Conservation (phyloP, 2,329 filamentous ascomycete genomes). For the Gremmenia infestans region DNA sequence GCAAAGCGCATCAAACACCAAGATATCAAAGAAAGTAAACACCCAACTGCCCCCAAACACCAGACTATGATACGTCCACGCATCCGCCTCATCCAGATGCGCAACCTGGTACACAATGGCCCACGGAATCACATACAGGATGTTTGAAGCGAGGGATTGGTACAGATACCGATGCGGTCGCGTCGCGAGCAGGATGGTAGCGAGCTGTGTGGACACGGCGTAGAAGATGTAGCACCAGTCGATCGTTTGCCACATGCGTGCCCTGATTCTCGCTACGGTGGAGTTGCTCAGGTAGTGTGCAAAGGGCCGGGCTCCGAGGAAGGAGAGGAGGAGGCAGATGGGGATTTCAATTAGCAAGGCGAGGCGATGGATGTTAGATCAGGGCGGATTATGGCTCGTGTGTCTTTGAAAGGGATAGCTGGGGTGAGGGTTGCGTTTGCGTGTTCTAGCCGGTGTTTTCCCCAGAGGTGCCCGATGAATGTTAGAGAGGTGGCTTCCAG, state of each 20-base stretch:
- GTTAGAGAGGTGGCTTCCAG: conserved; percentile 60
- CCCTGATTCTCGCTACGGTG: conserved; percentile 54
- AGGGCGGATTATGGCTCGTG: conserved; percentile 42
- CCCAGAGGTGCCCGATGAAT: conserved; percentile 66
- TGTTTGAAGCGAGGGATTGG: conserved; percentile 61
- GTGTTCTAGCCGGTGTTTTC: conserved; percentile 25
- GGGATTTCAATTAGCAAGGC: conserved; percentile 57
- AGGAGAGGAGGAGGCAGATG: conserved; percentile 56
- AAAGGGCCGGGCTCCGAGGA: conserved; percentile 54
- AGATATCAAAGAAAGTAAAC: conserved; percentile 50
- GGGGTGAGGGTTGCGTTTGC: neutral
- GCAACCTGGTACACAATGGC: conserved; percentile 54
- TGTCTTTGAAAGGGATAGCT: neutral
- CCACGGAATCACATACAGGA: conserved; percentile 67
- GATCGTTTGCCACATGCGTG: conserved; percentile 53
- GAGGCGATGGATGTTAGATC: conserved; percentile 49
- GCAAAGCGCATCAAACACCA: conserved; percentile 15
- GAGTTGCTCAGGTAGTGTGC: conserved; percentile 57
- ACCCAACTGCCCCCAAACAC: conserved; percentile 66
- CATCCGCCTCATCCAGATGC: conserved; percentile 45
- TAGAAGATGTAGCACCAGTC: conserved; percentile 69
- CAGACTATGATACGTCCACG: conserved; percentile 62
- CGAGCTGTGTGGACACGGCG: conserved; percentile 59
- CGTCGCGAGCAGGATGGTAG: conserved; percentile 57
- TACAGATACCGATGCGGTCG: conserved; percentile 62